phyloP scores from a whole-genome alignment of 495 filamentous ascomycete species.

The Penicillium pulvis region DNA sequence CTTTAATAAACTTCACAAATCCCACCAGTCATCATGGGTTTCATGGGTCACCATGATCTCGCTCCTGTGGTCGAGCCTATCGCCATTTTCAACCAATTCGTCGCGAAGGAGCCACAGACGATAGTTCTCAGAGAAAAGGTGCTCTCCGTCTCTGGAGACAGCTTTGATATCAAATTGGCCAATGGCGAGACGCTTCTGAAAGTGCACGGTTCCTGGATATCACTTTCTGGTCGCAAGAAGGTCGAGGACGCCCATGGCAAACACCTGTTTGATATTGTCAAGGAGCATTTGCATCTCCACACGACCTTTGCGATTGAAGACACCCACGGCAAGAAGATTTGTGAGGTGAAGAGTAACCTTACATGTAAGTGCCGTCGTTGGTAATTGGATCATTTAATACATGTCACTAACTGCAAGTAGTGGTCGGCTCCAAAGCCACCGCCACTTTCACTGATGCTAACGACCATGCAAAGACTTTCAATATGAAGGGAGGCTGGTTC shows the following conservation, averaged over 20 bases:
- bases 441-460: conserved; percentile 28
- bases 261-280: conserved; percentile 54
- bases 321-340: conserved; percentile 40
- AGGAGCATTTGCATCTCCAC: conserved; percentile 53
- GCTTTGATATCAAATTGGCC: conserved; percentile 53
- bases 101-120: conserved; percentile 46
- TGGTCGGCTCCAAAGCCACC: conserved; percentile 34
- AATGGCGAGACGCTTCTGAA: conserved; percentile 51
- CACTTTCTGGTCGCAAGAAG: conserved; percentile 46
- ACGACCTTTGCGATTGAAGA: conserved; percentile 48
- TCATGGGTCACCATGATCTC: conserved; percentile 22
- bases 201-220: conserved; percentile 51
- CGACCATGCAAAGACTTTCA: conserved; percentile 18
- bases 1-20: neutral
- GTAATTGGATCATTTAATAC: neutral
- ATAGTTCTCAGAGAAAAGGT: conserved; percentile 58
- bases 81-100: conserved; percentile 52
- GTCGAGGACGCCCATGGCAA: conserved; percentile 47
- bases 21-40: conserved; percentile 16
- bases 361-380: conserved; percentile 36
- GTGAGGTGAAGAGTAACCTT: conserved; percentile 55
- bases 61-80: conserved; percentile 29
- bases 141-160: conserved; percentile 56
- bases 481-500: conserved; percentile 33
- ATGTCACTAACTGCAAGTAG: conserved; percentile 13